Evolutionary conservation across 441 rosid genomes (phyloP).

Genomic region (Populus tomentosa): DNA sequence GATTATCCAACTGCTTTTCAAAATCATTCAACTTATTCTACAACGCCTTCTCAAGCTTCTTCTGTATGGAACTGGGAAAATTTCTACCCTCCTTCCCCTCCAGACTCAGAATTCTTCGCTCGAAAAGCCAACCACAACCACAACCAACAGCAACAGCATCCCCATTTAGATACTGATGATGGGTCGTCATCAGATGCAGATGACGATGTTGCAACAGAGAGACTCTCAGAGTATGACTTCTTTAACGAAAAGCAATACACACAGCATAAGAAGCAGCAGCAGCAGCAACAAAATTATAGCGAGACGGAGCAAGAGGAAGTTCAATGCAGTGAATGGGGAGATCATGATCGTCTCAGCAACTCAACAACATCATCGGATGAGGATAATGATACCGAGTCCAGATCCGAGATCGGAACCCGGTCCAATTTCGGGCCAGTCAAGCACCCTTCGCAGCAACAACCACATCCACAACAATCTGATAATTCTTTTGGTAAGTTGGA

Average conservation of each 20-base stretch:
- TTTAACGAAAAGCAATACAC: constrained; percentile 18
- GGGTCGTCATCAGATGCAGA: constrained; percentile 14
- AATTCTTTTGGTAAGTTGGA: constrained; percentile 26
- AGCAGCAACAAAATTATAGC: constrained; percentile 10
- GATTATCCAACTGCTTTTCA: constrained; percentile 62
- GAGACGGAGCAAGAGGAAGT: constrained; percentile 90
- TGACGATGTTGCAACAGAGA: constrained; percentile 31
- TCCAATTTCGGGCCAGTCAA: constrained; percentile 55
- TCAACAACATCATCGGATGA: constrained; percentile 51
- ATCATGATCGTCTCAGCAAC: constrained; percentile 62
- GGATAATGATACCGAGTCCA: constrained; percentile 43
- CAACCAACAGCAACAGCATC: constrained; percentile 22
- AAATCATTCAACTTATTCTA: constrained; percentile 55
- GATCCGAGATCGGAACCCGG: constrained; percentile 65
- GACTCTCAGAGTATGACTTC: constrained; percentile 59
- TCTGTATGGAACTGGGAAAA: constrained; percentile 98
- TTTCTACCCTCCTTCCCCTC: constrained; percentile 92
- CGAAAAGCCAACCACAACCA: constrained; percentile 34
- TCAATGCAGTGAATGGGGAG: constrained; percentile 93
- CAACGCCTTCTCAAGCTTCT: constrained; percentile 80
- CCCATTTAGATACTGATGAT: constrained; percentile 27
- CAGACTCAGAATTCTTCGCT: constrained; percentile 74
- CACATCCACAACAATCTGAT: constrained; percentile 21
- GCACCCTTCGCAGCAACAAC: constrained; percentile 7
- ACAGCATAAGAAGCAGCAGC: constrained; percentile 17